Percentiles rank a stretch among this genome's conserved stretches.
Evolutionary conservation across 306 rosid species (phyloP).

Genomic region (Quercus agrifolia): DNA sequence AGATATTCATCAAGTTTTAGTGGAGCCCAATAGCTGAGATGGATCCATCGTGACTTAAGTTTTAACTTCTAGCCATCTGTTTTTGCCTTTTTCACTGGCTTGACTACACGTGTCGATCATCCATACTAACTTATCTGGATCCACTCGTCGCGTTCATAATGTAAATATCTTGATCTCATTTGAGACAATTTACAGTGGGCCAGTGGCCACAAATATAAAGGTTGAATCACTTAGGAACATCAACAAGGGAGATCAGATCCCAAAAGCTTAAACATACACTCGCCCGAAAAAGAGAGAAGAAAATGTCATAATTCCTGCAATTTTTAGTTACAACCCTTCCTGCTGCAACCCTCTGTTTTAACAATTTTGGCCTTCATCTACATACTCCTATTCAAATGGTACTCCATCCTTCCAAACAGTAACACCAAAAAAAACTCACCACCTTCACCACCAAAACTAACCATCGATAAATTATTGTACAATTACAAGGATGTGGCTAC

Average conservation of each 20-base stretch:
- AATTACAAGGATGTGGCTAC: slow-evolving; percentile 29
- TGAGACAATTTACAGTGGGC: no score
- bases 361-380: neutral
- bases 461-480: slow-evolving; percentile 41
- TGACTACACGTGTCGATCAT: no score
- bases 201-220: no score
- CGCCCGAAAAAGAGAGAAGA: neutral
- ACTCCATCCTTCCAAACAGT: neutral
- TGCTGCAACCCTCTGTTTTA: neutral
- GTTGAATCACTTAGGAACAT: no score
- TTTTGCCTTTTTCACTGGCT: no score
- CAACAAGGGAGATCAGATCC: neutral
- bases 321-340: neutral
- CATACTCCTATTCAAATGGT: slow-evolving; percentile 21
- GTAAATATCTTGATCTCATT: no score
- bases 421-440: slow-evolving; percentile 8
- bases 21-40: no score
- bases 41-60: no score
- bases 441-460: slow-evolving; percentile 52
- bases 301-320: neutral
- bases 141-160: no score
- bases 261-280: neutral
- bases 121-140: no score
- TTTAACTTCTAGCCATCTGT: no score
- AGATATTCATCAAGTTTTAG: no score